Base-by-base conservation (phyloP, 2,329 filamentous ascomycete genomes). In the Cadophora malorum region DNA sequence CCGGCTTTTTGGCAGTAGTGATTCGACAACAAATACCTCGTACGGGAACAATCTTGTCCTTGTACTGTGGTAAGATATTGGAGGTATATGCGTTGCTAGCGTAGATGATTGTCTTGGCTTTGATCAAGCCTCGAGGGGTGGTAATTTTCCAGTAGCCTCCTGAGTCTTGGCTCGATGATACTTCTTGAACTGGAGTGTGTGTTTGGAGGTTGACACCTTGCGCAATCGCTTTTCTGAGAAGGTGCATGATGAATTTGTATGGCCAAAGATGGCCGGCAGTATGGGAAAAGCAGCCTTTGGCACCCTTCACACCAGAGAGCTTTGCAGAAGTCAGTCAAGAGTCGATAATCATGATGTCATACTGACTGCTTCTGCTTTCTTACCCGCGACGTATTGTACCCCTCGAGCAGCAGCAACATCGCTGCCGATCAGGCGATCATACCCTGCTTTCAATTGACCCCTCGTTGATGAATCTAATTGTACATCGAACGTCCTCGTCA, bases 11-110 rank as follows among this genome's bases (percentile, higher is more conserved):
- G 8, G 31, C 62, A 10, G 55, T 33, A 7, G 25, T 47, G 19
- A 79, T 77, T 4, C 72, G 72, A 35, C 75, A 76, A 65, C 76
- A 78, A 2, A 77, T 78, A 0, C 83, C 83, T 7, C 83, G 79
- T 19, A 83, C 86, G 0, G 90, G 90, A 8, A 90, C 82, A 67
- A 92, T 91, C 14, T 85, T 83, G 68, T 67, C 38, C 10, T 61
- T 14, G 50, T 68, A 72, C 84, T 82, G 76, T 0, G 88, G 88
- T 1, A 88, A 79, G 8, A 92, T 76, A 16, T 84, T 82, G 0
- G 87, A 84, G 0, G 88, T 90, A 76, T 91, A 92, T 16, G 81
- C 90, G 71, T 92, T 92, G 1, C 87, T 91, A 14, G 90, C 89
- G 53, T 90, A 82, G 35, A 92, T 79, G 19, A 92, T 80, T 38